Conservation (phyloP, 2,329 filamentous ascomycete species). For the Stachybotrys chartarum region DNA sequence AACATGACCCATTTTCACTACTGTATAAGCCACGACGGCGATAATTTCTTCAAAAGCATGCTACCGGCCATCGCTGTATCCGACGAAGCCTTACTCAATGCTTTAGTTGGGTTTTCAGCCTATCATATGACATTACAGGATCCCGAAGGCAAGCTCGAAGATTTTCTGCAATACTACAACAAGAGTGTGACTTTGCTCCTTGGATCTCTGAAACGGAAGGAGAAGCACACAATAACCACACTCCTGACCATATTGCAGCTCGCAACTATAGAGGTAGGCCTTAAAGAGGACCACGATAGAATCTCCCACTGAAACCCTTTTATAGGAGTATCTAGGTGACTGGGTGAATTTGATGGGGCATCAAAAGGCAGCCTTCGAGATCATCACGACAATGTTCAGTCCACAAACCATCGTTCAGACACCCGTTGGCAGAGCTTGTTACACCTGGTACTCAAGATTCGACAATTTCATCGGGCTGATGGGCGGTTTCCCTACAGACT, state of each 20-base stretch:
- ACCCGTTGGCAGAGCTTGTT: slow-evolving; percentile 62
- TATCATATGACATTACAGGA: slow-evolving; percentile 74
- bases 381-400: slow-evolving; percentile 71
- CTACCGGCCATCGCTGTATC: slow-evolving; percentile 66
- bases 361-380: slow-evolving; percentile 79
- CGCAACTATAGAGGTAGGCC: slow-evolving; percentile 79
- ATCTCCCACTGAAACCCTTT: not conserved
- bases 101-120: slow-evolving; percentile 79
- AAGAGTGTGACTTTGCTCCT: slow-evolving; percentile 74
- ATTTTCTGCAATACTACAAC: slow-evolving; percentile 87
- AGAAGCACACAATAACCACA: slow-evolving; percentile 65
- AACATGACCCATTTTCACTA: slow-evolving; percentile 80
- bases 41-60: slow-evolving; percentile 65
- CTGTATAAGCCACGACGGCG: slow-evolving; percentile 62
- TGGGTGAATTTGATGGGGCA: slow-evolving; percentile 93
- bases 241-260: slow-evolving; percentile 85
- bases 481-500: slow-evolving; percentile 66
- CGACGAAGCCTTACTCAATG: slow-evolving; percentile 75
- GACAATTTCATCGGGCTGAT: slow-evolving; percentile 80
- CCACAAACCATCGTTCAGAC: slow-evolving; percentile 68
- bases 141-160: slow-evolving; percentile 64
- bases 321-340: slow-evolving; percentile 85
- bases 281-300: not conserved
- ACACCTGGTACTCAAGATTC: slow-evolving; percentile 87
- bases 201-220: slow-evolving; percentile 60